Percentiles rank a stretch among this genome's conserved stretches.
These are phyloP conservation scores for Calonectria henricotiae DNA, from an alignment of 2,329 filamentous ascomycete genomes.

Conservation along the genomic window DNA sequence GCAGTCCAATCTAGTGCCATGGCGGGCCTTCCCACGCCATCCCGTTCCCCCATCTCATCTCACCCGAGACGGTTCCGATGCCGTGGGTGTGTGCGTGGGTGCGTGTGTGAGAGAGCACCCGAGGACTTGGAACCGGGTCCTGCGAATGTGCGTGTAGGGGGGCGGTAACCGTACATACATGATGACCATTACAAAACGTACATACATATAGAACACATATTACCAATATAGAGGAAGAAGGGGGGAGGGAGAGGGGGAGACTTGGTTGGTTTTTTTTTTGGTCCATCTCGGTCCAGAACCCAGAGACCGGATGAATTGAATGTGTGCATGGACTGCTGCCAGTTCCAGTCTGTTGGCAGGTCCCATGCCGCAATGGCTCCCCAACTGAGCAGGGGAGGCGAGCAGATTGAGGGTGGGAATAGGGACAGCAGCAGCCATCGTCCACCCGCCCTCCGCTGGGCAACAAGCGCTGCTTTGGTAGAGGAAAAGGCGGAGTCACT, in stretches of 20 bases:
- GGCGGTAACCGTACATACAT: constrained; percentile 10
- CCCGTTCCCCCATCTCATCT: constrained; percentile 34
- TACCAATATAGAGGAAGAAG: neutral
- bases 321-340: neutral
- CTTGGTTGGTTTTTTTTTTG: neutral
- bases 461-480: constrained; percentile 20
- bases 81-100: constrained; percentile 25
- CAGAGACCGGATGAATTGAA: constrained; percentile 13
- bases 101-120: constrained; percentile 32
- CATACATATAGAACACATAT: constrained; percentile 23
- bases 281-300: neutral
- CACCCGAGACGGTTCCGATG: constrained; percentile 33
- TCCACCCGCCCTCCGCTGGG: constrained; percentile 31
- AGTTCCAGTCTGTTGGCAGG: constrained; percentile 1
- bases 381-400: neutral
- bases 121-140: constrained; percentile 39
- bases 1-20: constrained; percentile 10
- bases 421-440: neutral
- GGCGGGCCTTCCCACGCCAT: constrained; percentile 6
- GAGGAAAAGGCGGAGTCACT: constrained; percentile 37
- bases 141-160: constrained; percentile 26
- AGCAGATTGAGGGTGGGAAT: neutral
- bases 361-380: constrained; percentile 3
- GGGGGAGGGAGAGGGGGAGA: constrained; percentile 1
- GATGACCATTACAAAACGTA: constrained; percentile 21